Evolutionary conservation across 1,139 yeast species (phyloP), one percentile per base, ranked within the genome.

Genomic region (Blastobotrys elegans): DNA sequence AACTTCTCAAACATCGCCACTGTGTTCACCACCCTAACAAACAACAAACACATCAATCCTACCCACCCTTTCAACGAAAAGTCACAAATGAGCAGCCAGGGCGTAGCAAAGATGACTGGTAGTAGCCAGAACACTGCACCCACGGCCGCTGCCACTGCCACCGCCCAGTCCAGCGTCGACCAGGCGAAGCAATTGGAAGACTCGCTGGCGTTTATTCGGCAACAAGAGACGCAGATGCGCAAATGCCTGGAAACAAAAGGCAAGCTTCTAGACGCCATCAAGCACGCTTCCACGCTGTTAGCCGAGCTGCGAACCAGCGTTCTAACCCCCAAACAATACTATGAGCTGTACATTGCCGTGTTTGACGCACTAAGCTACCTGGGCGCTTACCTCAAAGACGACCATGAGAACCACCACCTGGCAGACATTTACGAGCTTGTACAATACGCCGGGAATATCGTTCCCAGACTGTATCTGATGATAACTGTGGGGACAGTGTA

Each of bases 391-490:
- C 70, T 92, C 52, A 72, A 77, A 48, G 84, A 78, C 24, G 79
- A 79, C 52, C 90, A 87, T 60, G 79, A 80, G 10, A 72, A 76
- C 36, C 84, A 88, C 50, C 94, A 90, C 65, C 70, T 92, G 51
- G 89, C 95, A 1, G 97, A 92, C 64, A 72, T 92, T 49, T 92
- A 92, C 63, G 97, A 92, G 62, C 73, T 92, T 64, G 97, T 92
- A 3, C 98, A 92, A 64, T 94, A 92, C 63, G 89, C 96, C 1
- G 96, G 74, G 16, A 92, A 89, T 66, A 87, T 94, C 36, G 76
- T 92, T 14, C 98, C 98, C 2, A 74, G 98, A 50, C 72, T 92
- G 49, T 92, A 94, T 64, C 74, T 94, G 69, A 89, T 92, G 97
- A 84, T 92, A 42, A 92, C 95, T 2, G 92, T 92, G 10, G 98